Conservation (phyloP, 1,284 basidiomycete genomes). For the Naganishia sp. region DNA sequence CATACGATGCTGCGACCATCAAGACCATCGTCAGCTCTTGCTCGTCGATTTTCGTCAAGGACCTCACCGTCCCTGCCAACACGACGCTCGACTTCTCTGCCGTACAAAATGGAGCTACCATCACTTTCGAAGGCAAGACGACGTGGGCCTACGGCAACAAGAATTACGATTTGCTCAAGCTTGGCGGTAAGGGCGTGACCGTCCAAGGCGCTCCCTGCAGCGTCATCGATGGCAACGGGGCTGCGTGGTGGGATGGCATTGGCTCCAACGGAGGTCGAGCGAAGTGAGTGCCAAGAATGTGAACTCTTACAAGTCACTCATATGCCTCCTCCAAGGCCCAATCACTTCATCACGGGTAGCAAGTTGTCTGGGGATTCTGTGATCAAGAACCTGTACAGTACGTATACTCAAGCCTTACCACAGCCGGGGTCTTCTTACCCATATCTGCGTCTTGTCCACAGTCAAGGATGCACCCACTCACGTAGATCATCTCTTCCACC, state of each 20-base stretch:
- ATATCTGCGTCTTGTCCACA: background rate
- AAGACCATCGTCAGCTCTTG: conserved; percentile 24
- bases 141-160: conserved; percentile 30
- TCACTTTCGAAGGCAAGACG: conserved; percentile 27
- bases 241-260: conserved; percentile 34
- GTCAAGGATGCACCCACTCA: conserved; percentile 33
- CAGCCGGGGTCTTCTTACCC: background rate
- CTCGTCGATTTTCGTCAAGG: conserved; percentile 27
- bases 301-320: background rate
- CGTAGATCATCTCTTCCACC: background rate
- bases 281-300: conserved; percentile 6
- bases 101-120: conserved; percentile 12
- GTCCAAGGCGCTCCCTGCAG: conserved; percentile 32
- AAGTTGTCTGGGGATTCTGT: conserved; percentile 32
- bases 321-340: conserved; percentile 15
- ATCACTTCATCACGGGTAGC: conserved; percentile 33
- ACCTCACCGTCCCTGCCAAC: conserved; percentile 32
- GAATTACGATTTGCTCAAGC: conserved; percentile 33
- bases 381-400: conserved; percentile 34
- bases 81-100: conserved; percentile 30
- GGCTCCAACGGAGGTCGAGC: conserved; percentile 31
- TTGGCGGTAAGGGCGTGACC: conserved; percentile 32
- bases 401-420: background rate
- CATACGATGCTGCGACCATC: conserved; percentile 24
- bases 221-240: conserved; percentile 33